Evolutionary conservation across 768 basidiomycete genomes (phyloP).

Genomic region (Boletus pseudopeckii): DNA sequence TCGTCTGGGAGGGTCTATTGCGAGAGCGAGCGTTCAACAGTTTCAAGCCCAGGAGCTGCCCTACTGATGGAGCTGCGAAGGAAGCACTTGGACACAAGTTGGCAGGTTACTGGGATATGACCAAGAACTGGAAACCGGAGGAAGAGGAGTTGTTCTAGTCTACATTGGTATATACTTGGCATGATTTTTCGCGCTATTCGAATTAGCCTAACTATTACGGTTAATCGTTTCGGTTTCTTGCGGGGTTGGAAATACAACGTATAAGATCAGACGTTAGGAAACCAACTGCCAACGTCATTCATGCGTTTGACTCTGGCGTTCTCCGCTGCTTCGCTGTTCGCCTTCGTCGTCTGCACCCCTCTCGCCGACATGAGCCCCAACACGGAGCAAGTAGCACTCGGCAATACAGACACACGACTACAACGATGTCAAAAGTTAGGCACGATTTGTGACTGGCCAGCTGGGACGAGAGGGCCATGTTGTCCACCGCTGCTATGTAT

Average conservation of each 20-base stretch:
- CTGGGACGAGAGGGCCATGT: constrained; percentile 16
- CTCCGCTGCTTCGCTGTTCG: neutral
- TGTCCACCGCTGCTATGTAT: constrained; percentile 12
- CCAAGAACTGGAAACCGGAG: constrained; percentile 85
- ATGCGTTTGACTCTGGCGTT: constrained; percentile 9
- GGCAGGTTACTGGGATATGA: constrained; percentile 91
- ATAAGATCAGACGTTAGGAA: neutral
- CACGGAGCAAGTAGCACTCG: constrained; percentile 2
- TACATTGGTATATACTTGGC: neutral
- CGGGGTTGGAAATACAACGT: constrained; percentile 4
- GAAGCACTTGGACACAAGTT: constrained; percentile 82
- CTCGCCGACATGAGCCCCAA: neutral
- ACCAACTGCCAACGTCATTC: neutral
- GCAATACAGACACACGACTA: neutral
- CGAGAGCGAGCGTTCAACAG: constrained; percentile 75
- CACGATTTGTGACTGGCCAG: constrained; percentile 14
- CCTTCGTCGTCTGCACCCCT: constrained; percentile 3
- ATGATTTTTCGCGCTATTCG: neutral
- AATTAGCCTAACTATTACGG: neutral
- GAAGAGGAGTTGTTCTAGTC: constrained; percentile 71
- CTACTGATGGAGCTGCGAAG: constrained; percentile 81
- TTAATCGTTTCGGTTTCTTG: neutral
- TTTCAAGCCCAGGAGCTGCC: constrained; percentile 80
- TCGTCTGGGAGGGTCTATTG: constrained; percentile 91
- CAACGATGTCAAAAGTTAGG: neutral